phyloP scores from a whole-genome alignment of 768 basidiomycete species.

The Nidularia pulvinata region DNA sequence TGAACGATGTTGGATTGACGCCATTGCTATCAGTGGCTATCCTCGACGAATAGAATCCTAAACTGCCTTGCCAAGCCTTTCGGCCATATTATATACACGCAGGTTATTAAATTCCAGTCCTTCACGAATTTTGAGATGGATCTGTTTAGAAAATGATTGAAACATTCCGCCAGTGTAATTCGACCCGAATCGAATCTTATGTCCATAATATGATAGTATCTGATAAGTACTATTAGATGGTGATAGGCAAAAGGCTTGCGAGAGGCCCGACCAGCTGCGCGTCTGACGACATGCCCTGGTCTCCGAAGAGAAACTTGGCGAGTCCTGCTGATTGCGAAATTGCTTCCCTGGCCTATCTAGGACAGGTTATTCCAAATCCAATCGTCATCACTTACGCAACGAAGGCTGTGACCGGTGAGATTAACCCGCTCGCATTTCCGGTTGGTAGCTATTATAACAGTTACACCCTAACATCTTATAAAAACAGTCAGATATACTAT shows the following conservation, averaged over 20 bases:
- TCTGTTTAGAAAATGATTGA: no score
- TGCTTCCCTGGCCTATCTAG: constrained; percentile 90
- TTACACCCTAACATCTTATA: constrained; percentile 47
- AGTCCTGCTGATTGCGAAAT: constrained; percentile 89
- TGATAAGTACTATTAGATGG: no score
- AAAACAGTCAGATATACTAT: background rate
- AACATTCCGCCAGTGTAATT: no score
- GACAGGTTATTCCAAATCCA: constrained; percentile 81
- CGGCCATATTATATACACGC: no score
- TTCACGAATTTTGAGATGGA: no score
- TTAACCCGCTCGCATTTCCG: constrained; percentile 76
- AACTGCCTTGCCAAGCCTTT: no score
- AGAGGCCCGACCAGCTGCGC: constrained; percentile 76
- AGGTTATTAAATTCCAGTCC: no score
- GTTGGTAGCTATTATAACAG: constrained; percentile 82
- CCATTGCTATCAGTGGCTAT: no score
- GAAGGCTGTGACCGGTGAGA: constrained; percentile 48
- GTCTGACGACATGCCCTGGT: constrained; percentile 84
- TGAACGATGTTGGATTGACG: no score
- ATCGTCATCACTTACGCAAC: constrained; percentile 51
- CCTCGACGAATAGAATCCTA: no score
- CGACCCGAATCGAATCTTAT: no score
- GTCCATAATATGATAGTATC: no score
- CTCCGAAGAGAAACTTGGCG: constrained; percentile 94
- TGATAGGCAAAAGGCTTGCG: constrained; percentile 68